Base-by-base conservation (phyloP, 2,329 filamentous ascomycete genomes). In the Epichloe gansuensis region DNA sequence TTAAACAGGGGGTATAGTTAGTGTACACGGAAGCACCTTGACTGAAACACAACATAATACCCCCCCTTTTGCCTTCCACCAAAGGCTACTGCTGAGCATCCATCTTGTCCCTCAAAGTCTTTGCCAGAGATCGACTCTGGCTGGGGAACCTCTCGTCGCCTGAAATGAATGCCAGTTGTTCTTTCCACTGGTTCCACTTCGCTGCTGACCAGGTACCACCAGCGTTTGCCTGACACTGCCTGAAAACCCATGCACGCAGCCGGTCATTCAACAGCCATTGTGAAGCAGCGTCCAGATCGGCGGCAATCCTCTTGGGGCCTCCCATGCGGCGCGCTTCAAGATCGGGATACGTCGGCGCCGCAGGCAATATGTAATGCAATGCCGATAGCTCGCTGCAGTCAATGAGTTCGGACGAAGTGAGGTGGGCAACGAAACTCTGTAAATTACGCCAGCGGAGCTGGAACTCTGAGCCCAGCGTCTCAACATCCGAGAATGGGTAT, bases 401-500 rank as follows among this genome's bases (percentile, higher is more conserved):
- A 11, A 55, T 46, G 23, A 55, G 43, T 5, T 54, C 49, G 13
- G 38, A 12, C 0, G 47, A 50, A 15, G 54, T 55, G 41, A 55
- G 45, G n/a, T 49, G 54, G 5, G 52, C 49, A 4, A 55, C 50
- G 49, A 55, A 55, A 39, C 45, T 40, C 23, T 55, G 54, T 4
- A 55, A 23, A 43, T 54, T 54, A 23, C 54, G 40, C 54, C 54
- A 55, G 34, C 54, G 45, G n/a, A 54, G 40, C 35, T 55, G 52
- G 25, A 21, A n/a, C 21, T 55, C 51, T 4, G 49, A 51, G 11
- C 49, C 52, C 4, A 48, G 39, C 4, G 36, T 47, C 34, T 55
- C 54, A 2, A 55, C 54, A 5, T 55, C 51, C n/a, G 54, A 55
- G 46, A 50, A 55, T 17, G 54, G 49, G 25, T 55, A 55, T 7